Evolutionary conservation across 345 rosid species (phyloP).

Genomic region (Geranium rotundifolium): DNA sequence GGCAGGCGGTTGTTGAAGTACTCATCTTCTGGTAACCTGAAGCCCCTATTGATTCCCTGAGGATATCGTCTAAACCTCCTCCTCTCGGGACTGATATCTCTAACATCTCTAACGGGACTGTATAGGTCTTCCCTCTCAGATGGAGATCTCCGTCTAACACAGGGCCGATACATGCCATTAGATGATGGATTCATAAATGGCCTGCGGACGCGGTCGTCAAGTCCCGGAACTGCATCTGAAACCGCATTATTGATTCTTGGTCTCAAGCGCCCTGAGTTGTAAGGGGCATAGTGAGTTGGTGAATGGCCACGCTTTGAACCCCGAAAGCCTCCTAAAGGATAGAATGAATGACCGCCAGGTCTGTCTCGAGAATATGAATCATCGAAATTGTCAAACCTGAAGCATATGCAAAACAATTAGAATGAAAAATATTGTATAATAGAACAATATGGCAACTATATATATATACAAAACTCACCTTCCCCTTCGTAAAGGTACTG

Average conservation of each 20-base stretch:
- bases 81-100: constrained; percentile 29
- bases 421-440: constrained; percentile 1
- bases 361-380: constrained; percentile 18
- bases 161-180: constrained; percentile 14
- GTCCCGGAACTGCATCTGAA: constrained; percentile 18
- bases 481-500: constrained; percentile 13
- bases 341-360: constrained; percentile 16
- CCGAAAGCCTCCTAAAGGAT: constrained; percentile 16
- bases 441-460: not conserved
- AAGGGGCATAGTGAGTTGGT: constrained; percentile 9
- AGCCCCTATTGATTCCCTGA: constrained; percentile 14
- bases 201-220: constrained; percentile 23
- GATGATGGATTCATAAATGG: constrained; percentile 23
- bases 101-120: constrained; percentile 8
- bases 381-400: constrained; percentile 29
- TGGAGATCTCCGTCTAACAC: constrained; percentile 20
- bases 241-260: constrained; percentile 13
- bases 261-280: constrained; percentile 17
- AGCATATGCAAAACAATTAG: constrained; percentile 14
- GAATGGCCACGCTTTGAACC: constrained; percentile 25
- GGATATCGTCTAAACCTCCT: constrained; percentile 27
- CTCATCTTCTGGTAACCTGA: constrained; percentile 21
- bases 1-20: constrained; percentile 20
- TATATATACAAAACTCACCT: constrained; percentile 20
- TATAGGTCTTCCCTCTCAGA: constrained; percentile 17